A percentile compares a stretch with the other conserved stretches of the same genome.
phyloP scores from a whole-genome alignment of 305 asterid species.

The Salvia sclarea region DNA sequence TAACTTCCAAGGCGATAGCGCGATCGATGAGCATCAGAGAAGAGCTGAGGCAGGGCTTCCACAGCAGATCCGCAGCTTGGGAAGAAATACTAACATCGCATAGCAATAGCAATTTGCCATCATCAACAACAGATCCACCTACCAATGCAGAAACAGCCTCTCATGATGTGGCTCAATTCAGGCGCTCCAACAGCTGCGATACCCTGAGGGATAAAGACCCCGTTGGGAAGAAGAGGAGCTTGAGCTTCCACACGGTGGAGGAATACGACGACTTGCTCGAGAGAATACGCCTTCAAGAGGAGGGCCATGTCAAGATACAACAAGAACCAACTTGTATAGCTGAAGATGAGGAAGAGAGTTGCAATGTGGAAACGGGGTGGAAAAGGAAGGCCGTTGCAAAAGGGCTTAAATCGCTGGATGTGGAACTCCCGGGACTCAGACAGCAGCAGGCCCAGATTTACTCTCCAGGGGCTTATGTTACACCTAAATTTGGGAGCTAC shows the following conservation, averaged over 20 bases:
- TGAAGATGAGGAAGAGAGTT: not conserved
- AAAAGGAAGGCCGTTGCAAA: constrained; percentile 42
- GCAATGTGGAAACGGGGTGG: constrained; percentile 31
- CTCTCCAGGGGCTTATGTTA: constrained; percentile 41
- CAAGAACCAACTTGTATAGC: not conserved
- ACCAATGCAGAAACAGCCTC: not conserved
- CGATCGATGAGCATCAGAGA: constrained; percentile 49
- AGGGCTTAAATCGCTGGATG: constrained; percentile 45
- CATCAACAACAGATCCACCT: constrained; percentile 2
- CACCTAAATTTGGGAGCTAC: constrained; percentile 57
- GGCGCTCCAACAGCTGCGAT: constrained; percentile 45
- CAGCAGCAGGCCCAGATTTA: constrained; percentile 36
- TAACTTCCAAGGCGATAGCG: constrained; percentile 39
- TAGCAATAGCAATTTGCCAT: constrained; percentile 22
- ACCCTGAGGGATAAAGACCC: constrained; percentile 14
- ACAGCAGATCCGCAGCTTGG: constrained; percentile 35
- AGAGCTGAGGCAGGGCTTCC: constrained; percentile 39
- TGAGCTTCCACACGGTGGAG: constrained; percentile 56
- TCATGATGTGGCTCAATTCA: no score
- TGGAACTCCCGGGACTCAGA: constrained; percentile 38
- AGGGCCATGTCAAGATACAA: no score
- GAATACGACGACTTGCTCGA: constrained; percentile 48
- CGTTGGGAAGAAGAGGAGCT: constrained; percentile 45
- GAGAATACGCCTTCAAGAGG: constrained; percentile 35
- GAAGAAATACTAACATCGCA: constrained; percentile 40